Percentiles rank a stretch among this genome's conserved stretches.
Evolutionary conservation across 306 rosid genomes (phyloP).

Genomic region (Vigna reflexopilosa): DNA sequence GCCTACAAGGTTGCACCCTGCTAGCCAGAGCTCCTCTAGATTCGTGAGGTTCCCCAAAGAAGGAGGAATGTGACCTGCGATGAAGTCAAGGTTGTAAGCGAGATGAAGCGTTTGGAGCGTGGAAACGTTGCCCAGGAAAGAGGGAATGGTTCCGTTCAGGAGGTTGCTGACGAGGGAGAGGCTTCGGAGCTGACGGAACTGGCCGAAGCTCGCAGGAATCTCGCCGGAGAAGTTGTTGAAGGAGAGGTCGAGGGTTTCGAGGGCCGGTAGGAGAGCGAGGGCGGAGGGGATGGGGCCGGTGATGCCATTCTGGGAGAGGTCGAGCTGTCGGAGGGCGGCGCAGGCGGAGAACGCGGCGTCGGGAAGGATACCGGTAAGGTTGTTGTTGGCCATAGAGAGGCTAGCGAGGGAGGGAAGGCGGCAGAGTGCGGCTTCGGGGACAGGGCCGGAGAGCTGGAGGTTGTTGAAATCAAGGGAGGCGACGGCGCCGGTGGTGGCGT

Average conservation of each 20-base stretch:
- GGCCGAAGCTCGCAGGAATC: slow-evolving; percentile 56
- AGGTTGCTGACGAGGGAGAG: slow-evolving; percentile 55
- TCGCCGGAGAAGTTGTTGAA: slow-evolving; percentile 70
- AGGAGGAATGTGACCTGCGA: slow-evolving; percentile 49
- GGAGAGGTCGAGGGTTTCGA: slow-evolving; percentile 60
- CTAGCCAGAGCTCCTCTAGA: slow-evolving; percentile 63
- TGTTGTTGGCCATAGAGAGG: slow-evolving; percentile 56
- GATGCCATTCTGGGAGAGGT: slow-evolving; percentile 60
- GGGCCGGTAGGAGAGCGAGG: slow-evolving; percentile 53
- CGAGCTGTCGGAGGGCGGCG: slow-evolving; percentile 51
- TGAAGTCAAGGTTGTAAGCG: slow-evolving; percentile 59
- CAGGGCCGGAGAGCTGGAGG: slow-evolving; percentile 52
- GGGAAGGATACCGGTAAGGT: slow-evolving; percentile 48
- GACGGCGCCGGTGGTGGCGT: slow-evolving; percentile 44
- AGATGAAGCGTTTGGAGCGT: slow-evolving; percentile 56
- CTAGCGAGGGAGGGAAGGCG: slow-evolving; percentile 65
- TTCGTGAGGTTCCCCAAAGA: slow-evolving; percentile 57
- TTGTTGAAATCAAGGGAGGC: slow-evolving; percentile 36
- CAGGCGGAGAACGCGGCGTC: slow-evolving; percentile 42
- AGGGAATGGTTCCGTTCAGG: slow-evolving; percentile 58
- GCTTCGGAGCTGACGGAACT: slow-evolving; percentile 50
- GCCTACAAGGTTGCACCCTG: slow-evolving; percentile 55
- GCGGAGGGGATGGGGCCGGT: slow-evolving; percentile 58
- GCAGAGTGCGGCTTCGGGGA: slow-evolving; percentile 61
- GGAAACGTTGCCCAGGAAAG: slow-evolving; percentile 57